These are phyloP conservation scores for Populus hybrid DNA, from an alignment of 441 rosid genomes.

Conservation along the genomic window DNA sequence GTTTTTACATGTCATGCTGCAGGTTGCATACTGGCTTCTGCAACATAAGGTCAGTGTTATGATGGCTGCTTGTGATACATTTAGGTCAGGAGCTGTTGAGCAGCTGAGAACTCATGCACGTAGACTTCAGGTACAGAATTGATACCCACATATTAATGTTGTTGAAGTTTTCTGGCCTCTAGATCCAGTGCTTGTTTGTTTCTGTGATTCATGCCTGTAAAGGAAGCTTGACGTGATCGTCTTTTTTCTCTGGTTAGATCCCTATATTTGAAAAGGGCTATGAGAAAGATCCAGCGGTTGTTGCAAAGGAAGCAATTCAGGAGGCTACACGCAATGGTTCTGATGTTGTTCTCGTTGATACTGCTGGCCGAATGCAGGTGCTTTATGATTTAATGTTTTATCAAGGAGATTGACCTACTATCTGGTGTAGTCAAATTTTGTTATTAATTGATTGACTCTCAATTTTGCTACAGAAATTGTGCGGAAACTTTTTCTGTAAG, in stretches of 20 bases:
- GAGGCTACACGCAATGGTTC: constrained; percentile 82
- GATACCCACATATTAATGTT: not conserved
- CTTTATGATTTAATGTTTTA: not conserved
- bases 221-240: not conserved
- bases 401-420: not conserved
- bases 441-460: not conserved
- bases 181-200: not conserved
- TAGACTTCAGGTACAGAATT: constrained; percentile 70
- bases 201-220: not conserved
- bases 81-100: constrained; percentile 98
- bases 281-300: constrained; percentile 94
- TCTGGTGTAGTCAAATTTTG: not conserved
- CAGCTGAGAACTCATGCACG: constrained; percentile 96
- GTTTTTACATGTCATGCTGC: constrained; percentile 13
- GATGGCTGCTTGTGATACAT: too few relatives aligned
- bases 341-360: constrained; percentile 98
- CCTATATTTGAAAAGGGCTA: constrained; percentile 98
- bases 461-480: not conserved
- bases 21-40: constrained; percentile 97
- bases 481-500: not conserved
- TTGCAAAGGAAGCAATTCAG: constrained; percentile 96
- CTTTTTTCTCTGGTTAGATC: constrained; percentile 41
- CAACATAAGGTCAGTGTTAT: constrained; percentile 86
- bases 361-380: constrained; percentile 99
- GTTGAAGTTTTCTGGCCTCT: not conserved